A percentile compares a stretch with the other conserved stretches of the same genome.
Conservation (phyloP, 2,329 filamentous ascomycete genomes). For the Phyllosticta citriasiana region DNA sequence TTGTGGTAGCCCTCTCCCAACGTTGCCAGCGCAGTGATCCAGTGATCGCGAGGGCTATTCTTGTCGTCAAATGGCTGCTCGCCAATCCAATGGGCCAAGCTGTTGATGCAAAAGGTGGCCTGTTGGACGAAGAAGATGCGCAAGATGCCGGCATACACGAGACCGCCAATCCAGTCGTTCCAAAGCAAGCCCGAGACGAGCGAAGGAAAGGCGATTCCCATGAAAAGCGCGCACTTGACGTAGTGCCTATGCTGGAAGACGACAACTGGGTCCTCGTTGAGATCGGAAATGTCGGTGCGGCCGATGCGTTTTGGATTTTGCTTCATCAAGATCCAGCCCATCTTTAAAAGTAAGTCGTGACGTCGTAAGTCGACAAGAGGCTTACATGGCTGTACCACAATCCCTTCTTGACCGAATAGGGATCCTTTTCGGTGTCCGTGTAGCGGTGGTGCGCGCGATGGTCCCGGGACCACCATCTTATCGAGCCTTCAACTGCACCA, state of each 20-base stretch:
- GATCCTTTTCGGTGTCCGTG: slow-evolving; percentile 86
- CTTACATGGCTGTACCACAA: slow-evolving; percentile 31
- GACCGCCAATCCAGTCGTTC: slow-evolving; percentile 73
- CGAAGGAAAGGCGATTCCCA: slow-evolving; percentile 68
- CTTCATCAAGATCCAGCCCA: slow-evolving; percentile 91
- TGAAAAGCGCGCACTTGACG: slow-evolving; percentile 66
- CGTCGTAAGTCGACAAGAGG: neutral
- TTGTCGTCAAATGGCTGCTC: slow-evolving; percentile 90
- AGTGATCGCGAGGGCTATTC: slow-evolving; percentile 81
- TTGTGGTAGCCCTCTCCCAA: slow-evolving; percentile 89
- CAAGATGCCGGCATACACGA: slow-evolving; percentile 76
- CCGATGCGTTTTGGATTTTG: slow-evolving; percentile 85
- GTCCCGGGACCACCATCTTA: slow-evolving; percentile 80
- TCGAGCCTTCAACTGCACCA: slow-evolving; percentile 75
- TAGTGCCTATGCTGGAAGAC: slow-evolving; percentile 85
- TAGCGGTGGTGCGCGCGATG: slow-evolving; percentile 86
- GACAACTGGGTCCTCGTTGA: slow-evolving; percentile 78
- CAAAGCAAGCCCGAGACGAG: slow-evolving; percentile 67
- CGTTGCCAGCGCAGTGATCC: slow-evolving; percentile 75
- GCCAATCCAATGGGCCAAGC: slow-evolving; percentile 79
- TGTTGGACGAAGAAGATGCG: slow-evolving; percentile 86
- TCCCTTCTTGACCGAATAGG: slow-evolving; percentile 83
- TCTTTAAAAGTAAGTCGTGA: slow-evolving; percentile 12
- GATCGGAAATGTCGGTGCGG: slow-evolving; percentile 76
- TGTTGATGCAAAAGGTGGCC: slow-evolving; percentile 90